Evolutionary conservation across 2,329 filamentous ascomycete species (phyloP).

Genomic region (Madurella fahalii): DNA sequence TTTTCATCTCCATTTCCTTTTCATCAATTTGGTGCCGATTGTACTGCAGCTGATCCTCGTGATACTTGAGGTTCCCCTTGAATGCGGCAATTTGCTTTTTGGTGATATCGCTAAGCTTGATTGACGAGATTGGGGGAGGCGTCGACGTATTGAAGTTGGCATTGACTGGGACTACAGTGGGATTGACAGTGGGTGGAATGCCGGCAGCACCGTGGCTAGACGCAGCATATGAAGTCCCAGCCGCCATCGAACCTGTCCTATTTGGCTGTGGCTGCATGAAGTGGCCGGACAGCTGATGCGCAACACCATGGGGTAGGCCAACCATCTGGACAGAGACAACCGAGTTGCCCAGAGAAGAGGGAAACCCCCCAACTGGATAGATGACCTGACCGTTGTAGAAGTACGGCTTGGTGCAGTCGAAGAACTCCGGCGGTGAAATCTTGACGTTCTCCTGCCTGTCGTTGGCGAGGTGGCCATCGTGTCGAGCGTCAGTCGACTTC

Average conservation of each 20-base stretch:
- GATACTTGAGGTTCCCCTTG: slow-evolving; percentile 49
- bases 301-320: slow-evolving; percentile 20
- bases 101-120: slow-evolving; percentile 57
- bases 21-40: slow-evolving; percentile 62
- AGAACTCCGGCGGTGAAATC: slow-evolving; percentile 41
- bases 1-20: slow-evolving; percentile 45
- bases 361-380: slow-evolving; percentile 29
- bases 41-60: slow-evolving; percentile 56
- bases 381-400: slow-evolving; percentile 32
- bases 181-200: slow-evolving; percentile 15
- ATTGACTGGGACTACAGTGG: slow-evolving; percentile 17
- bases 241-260: neutral
- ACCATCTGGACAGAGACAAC: slow-evolving; percentile 25
- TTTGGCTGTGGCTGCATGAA: slow-evolving; percentile 15
- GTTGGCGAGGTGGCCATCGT: neutral
- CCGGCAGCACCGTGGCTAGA: slow-evolving; percentile 15
- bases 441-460: slow-evolving; percentile 34
- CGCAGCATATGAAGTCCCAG: slow-evolving; percentile 13
- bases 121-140: slow-evolving; percentile 52
- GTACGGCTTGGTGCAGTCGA: slow-evolving; percentile 45
- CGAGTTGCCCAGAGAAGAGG: slow-evolving; percentile 25
- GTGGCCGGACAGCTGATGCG: slow-evolving; percentile 14
- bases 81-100: slow-evolving; percentile 53
- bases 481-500: slow-evolving; percentile 14
- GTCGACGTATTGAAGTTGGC: slow-evolving; percentile 27